Evolutionary conservation across 306 rosid genomes (phyloP).

Genomic region (Carpinus fangiana): DNA sequence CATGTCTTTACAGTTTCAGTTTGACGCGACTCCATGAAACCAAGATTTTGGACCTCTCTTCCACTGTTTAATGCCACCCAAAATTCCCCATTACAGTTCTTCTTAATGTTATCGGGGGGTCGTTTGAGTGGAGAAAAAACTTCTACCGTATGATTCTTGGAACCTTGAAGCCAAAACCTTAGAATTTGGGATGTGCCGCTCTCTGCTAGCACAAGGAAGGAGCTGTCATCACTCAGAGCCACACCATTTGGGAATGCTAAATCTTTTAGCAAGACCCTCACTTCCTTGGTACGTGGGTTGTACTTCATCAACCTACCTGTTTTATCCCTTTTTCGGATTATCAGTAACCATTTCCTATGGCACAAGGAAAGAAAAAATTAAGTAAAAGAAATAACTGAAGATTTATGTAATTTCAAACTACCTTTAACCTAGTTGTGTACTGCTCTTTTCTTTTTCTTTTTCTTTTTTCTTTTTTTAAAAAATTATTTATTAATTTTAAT

Average conservation of each 20-base stretch:
- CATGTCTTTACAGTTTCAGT: background rate
- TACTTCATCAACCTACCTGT: slow-evolving; percentile 59
- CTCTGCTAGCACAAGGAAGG: slow-evolving; percentile 50
- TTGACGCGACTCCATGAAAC: background rate
- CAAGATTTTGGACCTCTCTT: slow-evolving; percentile 22
- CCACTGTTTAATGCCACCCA: slow-evolving; percentile 55
- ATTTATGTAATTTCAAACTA: too few relatives aligned
- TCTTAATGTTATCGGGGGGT: slow-evolving; percentile 60
- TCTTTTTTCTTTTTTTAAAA: too few relatives aligned
- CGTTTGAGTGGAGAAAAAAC: slow-evolving; percentile 37
- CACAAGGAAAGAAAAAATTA: background rate
- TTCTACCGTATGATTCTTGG: slow-evolving; percentile 7
- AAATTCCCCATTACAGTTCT: slow-evolving; percentile 38
- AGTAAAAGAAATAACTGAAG: too few relatives aligned
- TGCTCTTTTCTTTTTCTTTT: too few relatives aligned
- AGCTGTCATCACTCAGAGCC: slow-evolving; percentile 54
- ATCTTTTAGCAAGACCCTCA: slow-evolving; percentile 38
- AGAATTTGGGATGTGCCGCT: slow-evolving; percentile 22
- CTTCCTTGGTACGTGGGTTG: slow-evolving; percentile 39
- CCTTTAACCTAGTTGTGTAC: too few relatives aligned
- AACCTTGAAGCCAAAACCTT: slow-evolving; percentile 40
- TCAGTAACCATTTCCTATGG: slow-evolving; percentile 34
- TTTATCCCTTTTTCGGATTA: slow-evolving; percentile 43
- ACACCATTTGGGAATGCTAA: slow-evolving; percentile 65
- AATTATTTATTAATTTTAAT: too few relatives aligned